Evolutionary conservation across 305 asterid species (phyloP).

Genomic region (Fraxinus baroniana): DNA sequence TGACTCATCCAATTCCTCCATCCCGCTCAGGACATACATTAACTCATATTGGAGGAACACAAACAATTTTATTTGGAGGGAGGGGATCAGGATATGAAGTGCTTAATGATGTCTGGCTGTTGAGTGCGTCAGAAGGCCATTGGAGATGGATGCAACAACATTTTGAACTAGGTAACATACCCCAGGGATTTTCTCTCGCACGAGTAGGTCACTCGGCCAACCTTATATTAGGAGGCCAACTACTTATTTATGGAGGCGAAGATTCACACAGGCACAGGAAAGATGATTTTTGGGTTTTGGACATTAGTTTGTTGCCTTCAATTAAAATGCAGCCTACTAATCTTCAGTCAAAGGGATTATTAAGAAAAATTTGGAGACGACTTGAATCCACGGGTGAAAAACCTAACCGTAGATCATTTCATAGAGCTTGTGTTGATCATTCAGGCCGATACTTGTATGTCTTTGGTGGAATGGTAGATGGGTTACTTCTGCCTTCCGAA

Average conservation of each 20-base stretch:
- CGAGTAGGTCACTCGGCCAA: constrained; percentile 94
- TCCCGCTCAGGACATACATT: constrained; percentile 90
- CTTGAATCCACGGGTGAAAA: constrained; percentile 54
- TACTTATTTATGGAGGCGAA: constrained; percentile 89
- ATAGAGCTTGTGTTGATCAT: constrained; percentile 78
- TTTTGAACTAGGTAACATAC: constrained; percentile 51
- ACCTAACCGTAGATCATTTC: constrained; percentile 81
- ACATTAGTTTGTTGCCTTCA: constrained; percentile 39
- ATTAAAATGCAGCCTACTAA: constrained; percentile 27
- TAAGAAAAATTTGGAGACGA: constrained; percentile 61
- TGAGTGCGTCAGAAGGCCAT: constrained; percentile 45
- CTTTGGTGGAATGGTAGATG: constrained; percentile 91
- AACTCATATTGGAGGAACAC: constrained; percentile 56
- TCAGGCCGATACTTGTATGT: constrained; percentile 68
- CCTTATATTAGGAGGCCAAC: constrained; percentile 65
- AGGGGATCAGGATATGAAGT: constrained; percentile 79
- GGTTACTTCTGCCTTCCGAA: constrained; percentile 54
- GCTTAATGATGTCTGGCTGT: constrained; percentile 76
- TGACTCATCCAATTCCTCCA: constrained; percentile 56
- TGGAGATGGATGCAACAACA: constrained; percentile 64
- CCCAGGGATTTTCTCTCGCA: constrained; percentile 67
- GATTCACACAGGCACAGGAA: constrained; percentile 70
- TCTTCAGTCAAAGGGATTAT: constrained; percentile 25
- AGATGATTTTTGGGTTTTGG: constrained; percentile 85
- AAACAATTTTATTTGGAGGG: constrained; percentile 76